Conservation (phyloP, 495 filamentous ascomycete species). For the Niebla homalea region DNA sequence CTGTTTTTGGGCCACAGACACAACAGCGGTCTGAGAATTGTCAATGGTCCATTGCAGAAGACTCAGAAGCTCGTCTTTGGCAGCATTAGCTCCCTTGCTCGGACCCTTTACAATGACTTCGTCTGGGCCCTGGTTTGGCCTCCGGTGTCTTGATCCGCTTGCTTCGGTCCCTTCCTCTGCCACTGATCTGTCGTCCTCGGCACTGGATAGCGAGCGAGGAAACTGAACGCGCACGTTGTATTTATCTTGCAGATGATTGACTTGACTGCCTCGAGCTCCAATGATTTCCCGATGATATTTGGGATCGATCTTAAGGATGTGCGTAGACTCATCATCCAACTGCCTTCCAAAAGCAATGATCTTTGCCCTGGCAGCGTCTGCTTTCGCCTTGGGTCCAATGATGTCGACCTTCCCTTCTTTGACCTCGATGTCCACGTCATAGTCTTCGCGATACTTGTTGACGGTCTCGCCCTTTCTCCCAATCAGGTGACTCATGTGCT, state of each 20-base stretch:
- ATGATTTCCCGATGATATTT: slow-evolving; percentile 73
- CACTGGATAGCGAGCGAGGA: slow-evolving; percentile 48
- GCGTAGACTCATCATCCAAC: slow-evolving; percentile 74
- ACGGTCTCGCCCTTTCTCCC: slow-evolving; percentile 87
- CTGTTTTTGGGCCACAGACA: slow-evolving; percentile 78
- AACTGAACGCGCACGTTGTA: slow-evolving; percentile 93
- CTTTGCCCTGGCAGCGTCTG: slow-evolving; percentile 65
- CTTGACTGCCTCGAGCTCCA: slow-evolving; percentile 48
- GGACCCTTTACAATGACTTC: slow-evolving; percentile 87
- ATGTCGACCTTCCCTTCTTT: slow-evolving; percentile 57
- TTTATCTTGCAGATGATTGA: slow-evolving; percentile 61
- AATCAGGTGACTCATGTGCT: slow-evolving; percentile 86
- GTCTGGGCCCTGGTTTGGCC: slow-evolving; percentile 62
- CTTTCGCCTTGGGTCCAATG: slow-evolving; percentile 64
- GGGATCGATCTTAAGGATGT: slow-evolving; percentile 74
- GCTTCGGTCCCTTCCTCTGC: slow-evolving; percentile 59
- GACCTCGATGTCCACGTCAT: slow-evolving; percentile 93
- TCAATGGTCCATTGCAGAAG: slow-evolving; percentile 78
- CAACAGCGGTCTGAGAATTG: slow-evolving; percentile 60
- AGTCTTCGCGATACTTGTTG: slow-evolving; percentile 87
- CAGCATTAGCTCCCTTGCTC: slow-evolving; percentile 78
- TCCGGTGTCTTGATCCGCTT: slow-evolving; percentile 43
- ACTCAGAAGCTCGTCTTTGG: slow-evolving; percentile 76
- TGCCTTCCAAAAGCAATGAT: slow-evolving; percentile 65
- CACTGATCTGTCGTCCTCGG: slow-evolving; percentile 51